Evolutionary conservation across 768 basidiomycete species (phyloP).

Genomic region (Auricularia cornea): DNA sequence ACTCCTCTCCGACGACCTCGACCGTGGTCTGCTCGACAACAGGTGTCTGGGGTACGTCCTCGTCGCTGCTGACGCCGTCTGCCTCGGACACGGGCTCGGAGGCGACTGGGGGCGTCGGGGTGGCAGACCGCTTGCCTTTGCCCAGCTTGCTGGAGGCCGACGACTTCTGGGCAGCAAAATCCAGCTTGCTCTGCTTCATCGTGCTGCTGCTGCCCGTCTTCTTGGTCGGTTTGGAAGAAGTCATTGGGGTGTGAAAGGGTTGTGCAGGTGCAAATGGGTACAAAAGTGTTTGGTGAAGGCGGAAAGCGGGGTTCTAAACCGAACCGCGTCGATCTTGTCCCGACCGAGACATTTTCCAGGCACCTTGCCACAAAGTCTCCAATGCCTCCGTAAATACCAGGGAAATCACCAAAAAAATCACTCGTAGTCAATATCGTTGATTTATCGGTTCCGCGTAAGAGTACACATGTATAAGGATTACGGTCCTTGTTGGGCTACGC

Average conservation of each 20-base stretch:
- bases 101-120: background rate
- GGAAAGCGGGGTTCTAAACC: background rate
- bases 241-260: background rate
- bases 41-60: background rate
- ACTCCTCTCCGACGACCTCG: background rate
- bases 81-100: background rate
- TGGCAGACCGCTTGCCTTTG: background rate
- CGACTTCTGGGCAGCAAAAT: background rate
- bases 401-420: too few relatives aligned
- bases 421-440: too few relatives aligned
- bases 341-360: too few relatives aligned
- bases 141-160: background rate
- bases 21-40: background rate
- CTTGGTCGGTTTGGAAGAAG: background rate
- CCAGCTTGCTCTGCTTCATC: background rate
- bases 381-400: too few relatives aligned
- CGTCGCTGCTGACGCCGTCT: background rate
- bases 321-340: too few relatives aligned
- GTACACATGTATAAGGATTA: too few relatives aligned
- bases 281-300: background rate
- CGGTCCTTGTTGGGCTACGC: too few relatives aligned
- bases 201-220: background rate
- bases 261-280: background rate
- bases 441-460: too few relatives aligned
- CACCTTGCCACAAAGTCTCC: too few relatives aligned